Evolutionary conservation across 1,139 yeast species (phyloP), one percentile per base, ranked within the genome.

Genomic region (Suhomyces anneliseae): DNA sequence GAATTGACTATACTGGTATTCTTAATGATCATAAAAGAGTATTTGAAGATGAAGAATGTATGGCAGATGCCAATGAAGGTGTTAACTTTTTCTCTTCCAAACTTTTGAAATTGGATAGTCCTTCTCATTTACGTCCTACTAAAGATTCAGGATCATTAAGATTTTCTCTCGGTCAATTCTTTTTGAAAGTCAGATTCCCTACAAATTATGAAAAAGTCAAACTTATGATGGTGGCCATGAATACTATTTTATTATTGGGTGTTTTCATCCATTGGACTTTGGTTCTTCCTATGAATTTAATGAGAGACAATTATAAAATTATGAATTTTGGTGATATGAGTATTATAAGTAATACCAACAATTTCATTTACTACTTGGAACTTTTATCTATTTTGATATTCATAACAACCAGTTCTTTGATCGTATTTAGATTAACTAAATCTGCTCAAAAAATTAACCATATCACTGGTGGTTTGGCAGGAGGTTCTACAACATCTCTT

Each of bases 1-100:
- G 90, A 46, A 64, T 78, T 36, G 90, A 85, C 56, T 69, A 85
- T 19, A 78, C 79, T 9, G 89, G 83, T 50, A 61, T 82, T 34
- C 56, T 80, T 34, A 48, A 59, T 48, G 44, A 47, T n/a, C 39
- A 41, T 34, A 34, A 27, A n/a, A 36, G 32, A 27, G 14, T 8
- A 31, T 19, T 24, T 8, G 38, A 41, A 8, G 15, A 36, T 7
- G 34, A 37, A 8, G 42, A 31, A 11, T 27, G 19, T 29, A n/a
- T 27, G 34, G 38, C 19, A 24, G 44, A 29, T 27, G 49, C 45
- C 24, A 36, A 45, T 8, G 57, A 54, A 15, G 70, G 66, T 8
- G 63, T 64, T 2, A 72, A 71, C 49, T 38, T 53, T 3, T 48
- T 72, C 9, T 69, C 74, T 8, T 52, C 64, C 4, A 44, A 49